Evolutionary conservation across 768 basidiomycete species (phyloP).

Genomic region (Termitomyces sp.): DNA sequence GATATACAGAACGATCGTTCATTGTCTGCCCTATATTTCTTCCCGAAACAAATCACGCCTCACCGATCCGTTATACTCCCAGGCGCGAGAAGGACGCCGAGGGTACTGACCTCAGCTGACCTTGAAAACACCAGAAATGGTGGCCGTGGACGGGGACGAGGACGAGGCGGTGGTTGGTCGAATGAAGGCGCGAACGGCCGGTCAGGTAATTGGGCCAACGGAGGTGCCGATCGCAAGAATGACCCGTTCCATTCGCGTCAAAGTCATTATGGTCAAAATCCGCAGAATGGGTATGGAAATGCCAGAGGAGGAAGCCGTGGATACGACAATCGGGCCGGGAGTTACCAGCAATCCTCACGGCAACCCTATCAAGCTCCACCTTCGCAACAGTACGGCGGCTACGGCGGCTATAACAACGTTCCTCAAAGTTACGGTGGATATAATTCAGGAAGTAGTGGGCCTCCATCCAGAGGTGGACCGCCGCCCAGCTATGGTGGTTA

Average conservation of each 20-base stretch:
- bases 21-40: constrained; percentile 81
- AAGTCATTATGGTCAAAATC: constrained; percentile 27
- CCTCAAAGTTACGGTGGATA: constrained; percentile 25
- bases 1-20: constrained; percentile 88
- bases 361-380: constrained; percentile 23
- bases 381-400: constrained; percentile 26
- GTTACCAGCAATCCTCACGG: constrained; percentile 30
- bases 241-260: constrained; percentile 43
- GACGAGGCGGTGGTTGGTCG: constrained; percentile 29
- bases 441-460: constrained; percentile 18
- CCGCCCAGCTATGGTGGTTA: constrained; percentile 11
- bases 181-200: constrained; percentile 11
- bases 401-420: constrained; percentile 14
- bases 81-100: constrained; percentile 54
- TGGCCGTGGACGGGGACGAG: constrained; percentile 43
- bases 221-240: constrained; percentile 31
- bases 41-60: constrained; percentile 80
- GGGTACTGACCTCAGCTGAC: constrained; percentile 63
- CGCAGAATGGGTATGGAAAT: constrained; percentile 20
- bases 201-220: constrained; percentile 21
- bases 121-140: constrained; percentile 61
- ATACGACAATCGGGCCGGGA: constrained; percentile 26
- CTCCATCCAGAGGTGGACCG: constrained; percentile 15
- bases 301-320: constrained; percentile 21
- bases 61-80: constrained; percentile 83